These are phyloP conservation scores for Cercospora sp. DNA, from an alignment of 2,329 filamentous ascomycete species.

Conservation along the genomic window DNA sequence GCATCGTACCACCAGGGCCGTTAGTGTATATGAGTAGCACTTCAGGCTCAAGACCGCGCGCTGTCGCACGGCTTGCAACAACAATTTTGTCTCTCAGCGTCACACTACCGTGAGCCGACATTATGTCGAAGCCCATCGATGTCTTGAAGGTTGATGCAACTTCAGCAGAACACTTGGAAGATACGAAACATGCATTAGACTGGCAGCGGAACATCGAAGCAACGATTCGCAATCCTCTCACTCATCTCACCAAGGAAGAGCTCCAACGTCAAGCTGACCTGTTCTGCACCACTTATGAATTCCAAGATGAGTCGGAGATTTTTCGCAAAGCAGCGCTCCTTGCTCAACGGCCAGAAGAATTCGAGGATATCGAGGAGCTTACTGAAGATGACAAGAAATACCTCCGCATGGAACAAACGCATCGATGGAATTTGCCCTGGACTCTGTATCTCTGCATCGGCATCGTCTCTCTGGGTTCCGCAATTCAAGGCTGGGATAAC, in stretches of 20 bases:
- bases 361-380: slow-evolving; percentile 51
- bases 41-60: neutral
- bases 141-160: neutral
- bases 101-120: neutral
- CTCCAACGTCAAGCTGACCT: slow-evolving; percentile 16
- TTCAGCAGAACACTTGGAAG: slow-evolving; percentile 20
- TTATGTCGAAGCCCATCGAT: neutral
- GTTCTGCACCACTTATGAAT: slow-evolving; percentile 23
- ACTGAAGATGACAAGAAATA: slow-evolving; percentile 46
- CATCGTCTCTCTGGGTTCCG: slow-evolving; percentile 15
- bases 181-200: neutral
- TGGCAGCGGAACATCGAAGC: slow-evolving; percentile 13
- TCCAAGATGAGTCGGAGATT: slow-evolving; percentile 46
- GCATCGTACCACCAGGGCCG: neutral
- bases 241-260: slow-evolving; percentile 13
- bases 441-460: slow-evolving; percentile 50
- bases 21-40: neutral
- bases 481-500: slow-evolving; percentile 37
- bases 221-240: slow-evolving; percentile 20
- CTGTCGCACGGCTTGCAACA: neutral
- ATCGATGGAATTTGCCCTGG: slow-evolving; percentile 54
- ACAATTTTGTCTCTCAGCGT: neutral
- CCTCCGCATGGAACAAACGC: slow-evolving; percentile 48
- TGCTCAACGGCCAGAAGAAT: slow-evolving; percentile 53
- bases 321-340: slow-evolving; percentile 56